Evolutionary conservation across 1,284 basidiomycete genomes (phyloP), one percentile per base, ranked within the genome.

Genomic region (Heterobasidion parviporum): DNA sequence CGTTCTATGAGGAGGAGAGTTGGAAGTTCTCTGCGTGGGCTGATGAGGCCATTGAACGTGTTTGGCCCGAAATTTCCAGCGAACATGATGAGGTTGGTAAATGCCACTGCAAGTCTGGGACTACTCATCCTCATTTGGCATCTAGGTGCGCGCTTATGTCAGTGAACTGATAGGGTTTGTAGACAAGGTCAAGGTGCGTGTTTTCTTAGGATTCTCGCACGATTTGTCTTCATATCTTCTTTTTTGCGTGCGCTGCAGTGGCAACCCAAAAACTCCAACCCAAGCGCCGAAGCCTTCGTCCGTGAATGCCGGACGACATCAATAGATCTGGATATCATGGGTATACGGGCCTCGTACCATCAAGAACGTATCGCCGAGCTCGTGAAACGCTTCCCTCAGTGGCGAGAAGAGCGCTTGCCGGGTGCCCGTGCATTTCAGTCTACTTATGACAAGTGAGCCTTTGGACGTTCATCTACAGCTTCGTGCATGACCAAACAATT

Each of bases 11-110:
- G 63, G 84, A 85, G 59, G 74, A 92, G 9, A 83, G 83, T 14
- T 87, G 90, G 79, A 89, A 90, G 62, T 94, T 92, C 66, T 70
- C 76, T 18, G 78, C 89, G 2, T 94, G 91, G 90, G 73, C 81
- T 6, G 81, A 89, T 55, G 79, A 83, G 45, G 80, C 84, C 33
- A 71, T 89, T 14, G 75, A 81, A 15, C 74, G 84, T 12, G 86
- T 83, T 59, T 94, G 91, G 86, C 68, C 72, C 4, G 82, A 89
- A 58, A 78, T 93, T 48, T 72, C 76, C 55, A 85, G 85, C 62
- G 88, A 91, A 63, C 91, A 92, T 63, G 89, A 90, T 56, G 90
- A 93, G 64, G 87, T 87, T 59, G 58, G 77, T 68, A 15, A 15
- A 26, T 26, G 26, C 9, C 18, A 52, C 34, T 41, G 52, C 49